A percentile compares a stretch with the other conserved stretches of the same genome.
Evolutionary conservation across 495 filamentous ascomycete genomes (phyloP).

Genomic region (Clavariopsis aquatica): DNA sequence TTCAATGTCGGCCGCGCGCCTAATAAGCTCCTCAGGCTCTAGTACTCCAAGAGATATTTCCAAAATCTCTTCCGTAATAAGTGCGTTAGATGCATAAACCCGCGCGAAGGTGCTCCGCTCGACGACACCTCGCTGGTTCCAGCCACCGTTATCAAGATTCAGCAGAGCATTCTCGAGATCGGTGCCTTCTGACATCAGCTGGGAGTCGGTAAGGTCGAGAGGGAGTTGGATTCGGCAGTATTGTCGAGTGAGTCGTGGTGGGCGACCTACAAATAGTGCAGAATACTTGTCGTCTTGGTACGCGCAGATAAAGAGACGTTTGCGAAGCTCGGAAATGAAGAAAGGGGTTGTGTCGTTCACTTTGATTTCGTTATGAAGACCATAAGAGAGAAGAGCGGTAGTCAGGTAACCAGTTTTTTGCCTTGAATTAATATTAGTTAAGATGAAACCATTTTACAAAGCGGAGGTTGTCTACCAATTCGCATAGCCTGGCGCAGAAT

Average conservation of each 20-base stretch:
- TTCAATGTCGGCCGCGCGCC: constrained; percentile 50
- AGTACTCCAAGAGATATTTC: constrained; percentile 58
- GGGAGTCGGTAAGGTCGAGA: constrained; percentile 58
- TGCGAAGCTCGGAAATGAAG: constrained; percentile 54
- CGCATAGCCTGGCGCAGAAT: background rate
- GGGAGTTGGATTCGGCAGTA: constrained; percentile 59
- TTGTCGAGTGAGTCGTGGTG: constrained; percentile 56
- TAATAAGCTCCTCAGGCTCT: constrained; percentile 50
- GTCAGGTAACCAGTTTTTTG: constrained; percentile 46
- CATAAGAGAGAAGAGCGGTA: constrained; percentile 57
- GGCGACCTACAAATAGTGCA: constrained; percentile 59
- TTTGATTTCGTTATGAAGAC: constrained; percentile 57
- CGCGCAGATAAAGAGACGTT: constrained; percentile 55
- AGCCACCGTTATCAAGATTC: constrained; percentile 55
- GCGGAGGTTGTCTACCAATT: background rate
- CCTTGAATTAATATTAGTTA: constrained; percentile 42
- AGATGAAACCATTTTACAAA: background rate
- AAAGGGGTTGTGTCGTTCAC: constrained; percentile 51
- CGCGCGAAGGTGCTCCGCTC: constrained; percentile 51
- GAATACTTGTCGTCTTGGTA: constrained; percentile 56
- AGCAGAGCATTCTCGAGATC: constrained; percentile 48
- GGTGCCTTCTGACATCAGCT: constrained; percentile 52
- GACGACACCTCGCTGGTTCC: constrained; percentile 52
- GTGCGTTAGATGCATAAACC: constrained; percentile 52
- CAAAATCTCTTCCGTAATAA: constrained; percentile 60